These are phyloP conservation scores for Effrenium voratum DNA, from an alignment of 73 alveolate genomes.

Conservation along the genomic window DNA sequence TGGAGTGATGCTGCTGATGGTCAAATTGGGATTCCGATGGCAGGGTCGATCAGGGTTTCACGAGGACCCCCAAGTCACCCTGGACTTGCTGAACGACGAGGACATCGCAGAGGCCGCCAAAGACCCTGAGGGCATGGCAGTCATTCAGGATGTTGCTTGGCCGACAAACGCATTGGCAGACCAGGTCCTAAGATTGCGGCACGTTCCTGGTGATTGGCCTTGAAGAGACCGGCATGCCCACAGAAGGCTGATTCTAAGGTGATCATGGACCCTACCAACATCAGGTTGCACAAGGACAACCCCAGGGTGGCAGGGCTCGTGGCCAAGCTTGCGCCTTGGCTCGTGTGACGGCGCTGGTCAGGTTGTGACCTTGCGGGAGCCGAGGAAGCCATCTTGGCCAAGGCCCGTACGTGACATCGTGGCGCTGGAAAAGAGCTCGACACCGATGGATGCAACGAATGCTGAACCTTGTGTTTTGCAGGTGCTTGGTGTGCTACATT, in stretches of 20 bases:
- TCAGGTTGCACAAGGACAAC: conserved; percentile 52
- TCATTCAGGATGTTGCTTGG: conserved; percentile 36
- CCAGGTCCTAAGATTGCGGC: not conserved
- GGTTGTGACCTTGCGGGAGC: not conserved
- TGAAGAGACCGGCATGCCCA: not conserved
- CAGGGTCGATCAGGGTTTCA: too few species aligned
- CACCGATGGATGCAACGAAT: not conserved
- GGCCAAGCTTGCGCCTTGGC: conserved; percentile 29
- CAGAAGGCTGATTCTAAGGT: not conserved
- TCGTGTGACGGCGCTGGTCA: not conserved
- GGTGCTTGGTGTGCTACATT: not conserved
- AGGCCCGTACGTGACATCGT: conserved; percentile 4
- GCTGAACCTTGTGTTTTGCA: not conserved
- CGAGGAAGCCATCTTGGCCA: conserved; percentile 17
- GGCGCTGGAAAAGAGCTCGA: not conserved
- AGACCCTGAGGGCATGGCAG: conserved; percentile 85
- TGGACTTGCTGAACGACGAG: conserved; percentile 43
- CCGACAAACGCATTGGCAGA: too few species aligned
- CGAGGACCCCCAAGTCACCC: conserved; percentile 72
- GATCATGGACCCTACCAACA: conserved; percentile 62
- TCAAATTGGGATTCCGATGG: too few species aligned
- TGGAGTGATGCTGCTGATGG: too few species aligned
- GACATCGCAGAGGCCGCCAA: conserved; percentile 76
- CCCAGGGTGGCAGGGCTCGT: conserved; percentile 49
- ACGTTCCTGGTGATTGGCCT: not conserved